Evolutionary conservation across 129 eudicot genomes (phyloP), one percentile per base, ranked within the genome.

Genomic region (Flaveria sonorensis): DNA sequence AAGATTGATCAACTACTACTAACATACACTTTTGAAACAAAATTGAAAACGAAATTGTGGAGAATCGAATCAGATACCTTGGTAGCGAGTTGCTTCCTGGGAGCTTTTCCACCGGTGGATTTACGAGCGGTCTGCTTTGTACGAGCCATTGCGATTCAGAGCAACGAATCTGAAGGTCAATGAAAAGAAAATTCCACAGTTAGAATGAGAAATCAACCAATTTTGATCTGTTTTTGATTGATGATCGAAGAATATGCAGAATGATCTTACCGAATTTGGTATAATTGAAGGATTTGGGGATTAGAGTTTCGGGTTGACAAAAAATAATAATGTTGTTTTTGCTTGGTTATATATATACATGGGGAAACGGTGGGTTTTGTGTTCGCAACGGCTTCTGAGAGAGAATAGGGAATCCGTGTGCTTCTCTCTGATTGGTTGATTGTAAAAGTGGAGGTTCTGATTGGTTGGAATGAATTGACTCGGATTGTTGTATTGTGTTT

Each of bases 91-190:
- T 91, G 97, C 90, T 91, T 91, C 92, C 97, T 83, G 0, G 97
- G 97, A 20, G 97, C 97, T 88, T 91, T 91, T 42, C 97, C 97
- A 75, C 93, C 94, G 9, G 97, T 91, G 1, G 94, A 88, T 78
- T 91, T 91, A 21, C 97, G 94, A 63, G 97, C 97, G 26, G 97
- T 91, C 69, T 91, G 97, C 83, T 91, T 91, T 26, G 97, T 91
- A 88, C 97, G 97, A 40, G 97, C 97, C 97, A 91, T 91, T 43
- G 64, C 72, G 15, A 4, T 62, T 75, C 72, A 75, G 61, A 28
- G 20, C 21, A 42, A 57, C 24, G 21, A 46, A 62, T 9, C 71
- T 61, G 60, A 59, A 74, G 21, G 24, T 13, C 43, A 46, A 43
- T 51, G 18, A 5, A 56, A 14, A 14, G 1, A 20, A 6, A 39